Evolutionary conservation across 2,329 filamentous ascomycete genomes (phyloP).

Genomic region (Aspergillus uvarum): DNA sequence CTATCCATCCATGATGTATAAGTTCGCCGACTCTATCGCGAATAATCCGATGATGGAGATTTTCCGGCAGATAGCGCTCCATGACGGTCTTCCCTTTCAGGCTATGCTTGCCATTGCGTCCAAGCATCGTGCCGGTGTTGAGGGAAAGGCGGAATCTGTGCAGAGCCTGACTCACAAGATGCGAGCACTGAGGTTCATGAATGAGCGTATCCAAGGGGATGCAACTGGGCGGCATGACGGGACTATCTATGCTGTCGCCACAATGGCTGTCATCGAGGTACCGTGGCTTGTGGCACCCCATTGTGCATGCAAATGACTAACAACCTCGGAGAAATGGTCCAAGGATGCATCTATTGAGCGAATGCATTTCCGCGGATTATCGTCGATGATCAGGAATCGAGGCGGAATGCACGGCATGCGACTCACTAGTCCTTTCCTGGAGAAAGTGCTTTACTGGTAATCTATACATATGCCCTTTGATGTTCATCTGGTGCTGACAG

Average conservation of each 20-base stretch:
- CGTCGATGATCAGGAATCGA: slow-evolving; percentile 29
- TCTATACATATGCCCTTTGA: neutral
- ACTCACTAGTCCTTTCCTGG: slow-evolving; percentile 27
- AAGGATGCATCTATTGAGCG: slow-evolving; percentile 32
- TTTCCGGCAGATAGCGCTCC: slow-evolving; percentile 31
- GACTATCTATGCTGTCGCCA: slow-evolving; percentile 33
- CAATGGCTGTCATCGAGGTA: slow-evolving; percentile 37
- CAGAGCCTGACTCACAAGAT: slow-evolving; percentile 36
- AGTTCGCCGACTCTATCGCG: slow-evolving; percentile 27
- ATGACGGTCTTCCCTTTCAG: slow-evolving; percentile 33
- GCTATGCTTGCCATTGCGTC: slow-evolving; percentile 37
- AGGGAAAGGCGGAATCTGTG: slow-evolving; percentile 31
- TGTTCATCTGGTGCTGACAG: slow-evolving; percentile 4
- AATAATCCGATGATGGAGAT: slow-evolving; percentile 33
- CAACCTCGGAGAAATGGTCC: slow-evolving; percentile 33
- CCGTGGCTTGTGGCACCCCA: neutral
- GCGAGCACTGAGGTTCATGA: slow-evolving; percentile 32
- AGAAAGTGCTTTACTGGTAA: slow-evolving; percentile 36
- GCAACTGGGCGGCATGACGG: slow-evolving; percentile 27
- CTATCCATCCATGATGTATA: slow-evolving; percentile 39
- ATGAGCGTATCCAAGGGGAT: slow-evolving; percentile 29
- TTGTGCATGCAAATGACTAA: slow-evolving; percentile 12
- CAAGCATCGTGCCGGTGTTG: slow-evolving; percentile 33
- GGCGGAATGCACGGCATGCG: slow-evolving; percentile 33
- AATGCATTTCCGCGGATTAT: slow-evolving; percentile 31